Evolutionary conservation across 1,284 basidiomycete species (phyloP), one percentile per base, ranked within the genome.

Genomic region (Papiliotrema nemorosa): DNA sequence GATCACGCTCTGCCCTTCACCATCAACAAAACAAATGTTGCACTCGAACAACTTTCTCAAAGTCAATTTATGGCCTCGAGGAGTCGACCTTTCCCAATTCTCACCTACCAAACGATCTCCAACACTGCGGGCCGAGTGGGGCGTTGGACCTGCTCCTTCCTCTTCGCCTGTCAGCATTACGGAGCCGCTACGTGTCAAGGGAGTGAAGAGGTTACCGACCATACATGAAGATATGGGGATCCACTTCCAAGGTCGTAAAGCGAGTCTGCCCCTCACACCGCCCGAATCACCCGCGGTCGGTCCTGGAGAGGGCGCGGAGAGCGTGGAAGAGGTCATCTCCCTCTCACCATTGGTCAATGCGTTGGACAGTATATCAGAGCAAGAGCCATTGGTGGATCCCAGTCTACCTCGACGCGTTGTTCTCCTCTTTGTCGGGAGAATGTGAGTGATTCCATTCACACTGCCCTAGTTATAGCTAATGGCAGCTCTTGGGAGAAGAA

Each of bases 401-500:
- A 37, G n/a, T 21, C 53, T 58, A 44, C 59, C 54, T 45, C 44
- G 48, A n/a, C 68, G 64, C 35, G 54, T 62, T 2, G 73, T 73
- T 24, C 58, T 69, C 10, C 71, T 73, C 44, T 77, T 72, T 55
- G 73, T 74, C 18, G 74, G 74, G 5, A 50, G 75, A 49, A 62
- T 76, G 67, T 72, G 49, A 60, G 72, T 18, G 10, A 9, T 18
- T n/a, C 35, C 14, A 6, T 12, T 21, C n/a, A 16, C 36, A 24
- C 10, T 26, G 18, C 44, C 13, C 16, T n/a, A 13, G 41, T 21
- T 35, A 26, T 10, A 39, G 22, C 7, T 34, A 31, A 38, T 25
- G 21, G 12, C 50, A 73, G 72, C 24, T 78, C 77, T 2, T 81
- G 79, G 78, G 81, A 82, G 65, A 82, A 82, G 69, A 82, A 82